Evolutionary conservation across 495 filamentous ascomycete species (phyloP).

Genomic region (Lasiosphaeria miniovina): DNA sequence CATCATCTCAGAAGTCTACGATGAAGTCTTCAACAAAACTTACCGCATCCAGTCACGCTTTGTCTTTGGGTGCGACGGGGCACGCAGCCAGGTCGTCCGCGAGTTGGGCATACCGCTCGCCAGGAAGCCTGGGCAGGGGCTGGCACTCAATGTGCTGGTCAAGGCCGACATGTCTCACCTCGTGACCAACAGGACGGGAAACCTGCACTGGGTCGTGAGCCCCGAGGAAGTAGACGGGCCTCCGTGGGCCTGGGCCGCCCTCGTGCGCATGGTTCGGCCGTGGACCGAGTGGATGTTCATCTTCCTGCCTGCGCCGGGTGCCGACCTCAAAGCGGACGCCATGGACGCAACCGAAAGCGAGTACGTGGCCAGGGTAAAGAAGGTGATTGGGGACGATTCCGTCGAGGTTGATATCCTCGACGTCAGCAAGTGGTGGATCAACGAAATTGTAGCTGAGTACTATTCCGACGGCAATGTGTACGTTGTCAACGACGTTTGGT

Average conservation of each 20-base stretch:
- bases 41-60: slow-evolving; percentile 52
- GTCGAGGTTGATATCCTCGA: slow-evolving; percentile 33
- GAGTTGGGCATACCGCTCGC: slow-evolving; percentile 48
- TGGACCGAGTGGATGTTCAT: slow-evolving; percentile 50
- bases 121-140: slow-evolving; percentile 50
- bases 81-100: slow-evolving; percentile 48
- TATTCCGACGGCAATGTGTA: slow-evolving; percentile 40
- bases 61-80: slow-evolving; percentile 59
- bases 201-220: slow-evolving; percentile 53
- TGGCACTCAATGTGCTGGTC: slow-evolving; percentile 53
- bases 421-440: slow-evolving; percentile 42
- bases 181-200: slow-evolving; percentile 47
- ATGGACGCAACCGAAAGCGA: slow-evolving; percentile 33
- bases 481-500: neutral
- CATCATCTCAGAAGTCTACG: slow-evolving; percentile 39
- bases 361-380: slow-evolving; percentile 37
- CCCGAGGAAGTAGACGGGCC: slow-evolving; percentile 34
- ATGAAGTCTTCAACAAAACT: slow-evolving; percentile 38
- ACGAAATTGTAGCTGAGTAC: slow-evolving; percentile 41
- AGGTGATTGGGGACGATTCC: slow-evolving; percentile 52
- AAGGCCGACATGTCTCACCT: slow-evolving; percentile 52
- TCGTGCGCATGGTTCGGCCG: slow-evolving; percentile 42
- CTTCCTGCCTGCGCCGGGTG: slow-evolving; percentile 32
- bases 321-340: slow-evolving; percentile 29
- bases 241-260: slow-evolving; percentile 33